Conservation (phyloP, 176 grass and related monocot genomes). For the Musa acuminata region DNA sequence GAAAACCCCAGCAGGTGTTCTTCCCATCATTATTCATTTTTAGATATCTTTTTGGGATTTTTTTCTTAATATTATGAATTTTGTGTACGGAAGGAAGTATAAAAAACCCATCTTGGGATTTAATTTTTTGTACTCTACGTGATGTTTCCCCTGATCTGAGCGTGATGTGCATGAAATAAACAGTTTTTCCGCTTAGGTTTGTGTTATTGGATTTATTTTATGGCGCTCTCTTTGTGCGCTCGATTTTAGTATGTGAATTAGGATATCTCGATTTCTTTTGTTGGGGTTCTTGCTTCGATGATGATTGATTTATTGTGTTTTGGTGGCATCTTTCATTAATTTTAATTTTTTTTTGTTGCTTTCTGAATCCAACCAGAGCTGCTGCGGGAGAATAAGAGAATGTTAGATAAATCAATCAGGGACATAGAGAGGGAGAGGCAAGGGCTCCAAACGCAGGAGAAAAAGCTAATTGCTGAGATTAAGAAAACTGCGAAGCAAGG, state of each 20-base stretch:
- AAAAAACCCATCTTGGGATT: no score
- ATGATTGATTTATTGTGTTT: no score
- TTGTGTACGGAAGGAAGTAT: no score
- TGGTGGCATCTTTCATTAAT: background rate
- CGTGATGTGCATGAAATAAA: background rate
- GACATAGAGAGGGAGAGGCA: constrained; percentile 85
- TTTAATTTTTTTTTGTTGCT: background rate
- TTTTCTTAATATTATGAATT: no score
- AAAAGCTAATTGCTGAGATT: constrained; percentile 53
- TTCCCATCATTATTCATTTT: background rate
- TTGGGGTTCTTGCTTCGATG: no score
- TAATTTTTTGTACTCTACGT: no score
- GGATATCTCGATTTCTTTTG: no score
- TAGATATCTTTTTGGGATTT: background rate
- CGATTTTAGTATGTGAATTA: no score
- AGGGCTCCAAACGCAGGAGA: constrained; percentile 63
- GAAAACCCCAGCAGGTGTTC: constrained; percentile 67
- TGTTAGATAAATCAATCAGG: constrained; percentile 65
- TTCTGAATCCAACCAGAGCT: constrained; percentile 33
- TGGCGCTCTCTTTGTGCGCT: background rate
- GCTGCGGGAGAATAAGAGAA: constrained; percentile 85
- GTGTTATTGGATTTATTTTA: background rate
- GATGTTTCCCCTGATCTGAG: background rate
- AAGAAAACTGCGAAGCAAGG: no score
- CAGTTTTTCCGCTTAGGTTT: background rate